Evolutionary conservation across 164 flowering plant species (phyloP), one percentile per base, ranked within the genome.

Genomic region (Vitis riparia): DNA sequence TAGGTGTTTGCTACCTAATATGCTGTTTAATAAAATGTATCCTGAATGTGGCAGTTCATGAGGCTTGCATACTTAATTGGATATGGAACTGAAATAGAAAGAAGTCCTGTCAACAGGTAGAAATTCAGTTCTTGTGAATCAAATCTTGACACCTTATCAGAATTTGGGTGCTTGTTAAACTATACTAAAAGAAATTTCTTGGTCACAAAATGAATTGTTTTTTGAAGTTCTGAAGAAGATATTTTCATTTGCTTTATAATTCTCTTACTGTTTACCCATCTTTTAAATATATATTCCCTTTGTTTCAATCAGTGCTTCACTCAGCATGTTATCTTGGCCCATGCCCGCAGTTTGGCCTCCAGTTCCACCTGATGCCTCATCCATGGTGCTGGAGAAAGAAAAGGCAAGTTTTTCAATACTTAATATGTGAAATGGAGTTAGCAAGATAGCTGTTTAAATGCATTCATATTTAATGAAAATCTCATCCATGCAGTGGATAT

Each of bases 271-370:
- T 17, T n/a, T 63, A 65, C 68, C 6, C 11, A 12, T 52, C 7
- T 64, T 2, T 27, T 32, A 12, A 29, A 29, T 9, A 8, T 50
- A n/a, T 37, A 59, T 51, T 62, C 53, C 29, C 48, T 72, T 53
- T 65, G n/a, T 78, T 62, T 66, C 66, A 67, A 49, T 59, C 89
- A 95, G 99, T 84, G 96, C 97, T 67, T 85, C 88, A 65, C 90
- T 93, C 63, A 93, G 99, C 83, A 91, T 95, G 97, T 84, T 95
- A 57, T 94, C 98, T 65, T 95, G 99, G 99, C 97, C 99, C 55
- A 95, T 88, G 81, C 98, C 98, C 63, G 84, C 87, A 47, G 82
- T 88, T 66, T 95, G 99, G 99, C 99, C 99, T 74, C 79, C 84
- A 60, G 78, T 93, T 73, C 97, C 98, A 53, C 71, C 94, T 62